Evolutionary conservation across 805 yeast genomes (phyloP).

Genomic region (Maudiozyma serrabonitensis): DNA sequence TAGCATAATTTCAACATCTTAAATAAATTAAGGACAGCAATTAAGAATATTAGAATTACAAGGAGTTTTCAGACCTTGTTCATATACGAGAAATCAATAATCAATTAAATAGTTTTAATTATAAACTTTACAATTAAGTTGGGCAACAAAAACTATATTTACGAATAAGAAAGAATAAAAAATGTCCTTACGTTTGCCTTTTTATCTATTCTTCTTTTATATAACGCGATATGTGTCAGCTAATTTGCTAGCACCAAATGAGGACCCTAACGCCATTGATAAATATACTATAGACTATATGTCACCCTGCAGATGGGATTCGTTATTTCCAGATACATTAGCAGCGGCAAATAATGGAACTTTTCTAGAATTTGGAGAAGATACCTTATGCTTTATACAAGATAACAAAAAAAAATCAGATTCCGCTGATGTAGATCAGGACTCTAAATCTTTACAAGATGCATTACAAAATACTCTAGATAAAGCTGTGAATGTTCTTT

Average conservation of each 20-base stretch:
- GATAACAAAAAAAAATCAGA: slow-evolving; percentile 1
- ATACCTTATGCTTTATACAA: slow-evolving; percentile 18
- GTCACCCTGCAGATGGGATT: slow-evolving; percentile 11
- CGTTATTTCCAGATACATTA: slow-evolving; percentile 5
- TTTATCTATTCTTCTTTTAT: background rate
- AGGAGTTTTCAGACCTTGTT: too few relatives aligned
- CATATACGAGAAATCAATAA: too few relatives aligned
- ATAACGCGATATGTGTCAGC: background rate
- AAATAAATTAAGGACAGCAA: too few relatives aligned
- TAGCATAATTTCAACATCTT: too few relatives aligned
- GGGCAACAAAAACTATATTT: too few relatives aligned
- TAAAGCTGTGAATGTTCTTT: slow-evolving; percentile 13
- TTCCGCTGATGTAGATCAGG: slow-evolving; percentile 5
- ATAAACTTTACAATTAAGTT: too few relatives aligned
- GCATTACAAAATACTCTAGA: slow-evolving; percentile 11
- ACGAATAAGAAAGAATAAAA: too few relatives aligned
- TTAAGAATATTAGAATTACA: too few relatives aligned
- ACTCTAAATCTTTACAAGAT: slow-evolving; percentile 8
- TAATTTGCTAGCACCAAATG: slow-evolving; percentile 12
- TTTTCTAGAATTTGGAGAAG: slow-evolving; percentile 11
- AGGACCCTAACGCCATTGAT: slow-evolving; percentile 12
- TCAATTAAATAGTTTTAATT: too few relatives aligned
- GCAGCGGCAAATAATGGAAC: slow-evolving; percentile 10
- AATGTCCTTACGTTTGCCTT: too few relatives aligned
- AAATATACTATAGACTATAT: slow-evolving; percentile 17